phyloP scores from a whole-genome alignment of 2,329 filamentous ascomycete species.

The Botrytis pseudocinerea region DNA sequence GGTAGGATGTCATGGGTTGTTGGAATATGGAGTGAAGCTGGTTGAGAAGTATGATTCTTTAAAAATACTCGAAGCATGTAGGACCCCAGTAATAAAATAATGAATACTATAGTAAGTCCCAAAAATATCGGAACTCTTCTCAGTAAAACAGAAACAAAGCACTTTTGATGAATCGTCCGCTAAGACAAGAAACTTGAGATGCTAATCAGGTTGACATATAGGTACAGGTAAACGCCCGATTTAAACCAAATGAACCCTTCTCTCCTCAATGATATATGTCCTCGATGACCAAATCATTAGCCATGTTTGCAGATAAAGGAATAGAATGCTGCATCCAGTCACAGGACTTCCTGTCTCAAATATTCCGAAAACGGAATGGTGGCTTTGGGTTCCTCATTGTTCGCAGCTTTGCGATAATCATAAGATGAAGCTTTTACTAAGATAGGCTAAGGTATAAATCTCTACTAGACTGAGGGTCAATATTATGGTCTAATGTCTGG shows the following conservation, averaged over 20 bases:
- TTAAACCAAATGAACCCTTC: background rate
- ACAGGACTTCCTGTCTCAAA: background rate
- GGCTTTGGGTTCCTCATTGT: slow-evolving; percentile 2
- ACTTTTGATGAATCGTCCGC: too few species aligned
- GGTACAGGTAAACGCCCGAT: background rate
- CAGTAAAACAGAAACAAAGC: background rate
- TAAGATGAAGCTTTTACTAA: background rate
- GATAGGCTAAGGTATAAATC: accelerated
- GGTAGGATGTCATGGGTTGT: background rate
- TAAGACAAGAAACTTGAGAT: background rate
- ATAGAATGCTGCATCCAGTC: slow-evolving; percentile 5
- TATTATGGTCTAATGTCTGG: background rate
- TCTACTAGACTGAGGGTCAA: background rate
- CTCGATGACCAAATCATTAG: too few species aligned
- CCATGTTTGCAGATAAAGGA: slow-evolving; percentile 11
- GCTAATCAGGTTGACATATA: background rate
- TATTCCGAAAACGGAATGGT: slow-evolving; percentile 8
- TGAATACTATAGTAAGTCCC: too few species aligned
- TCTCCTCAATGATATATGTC: background rate
- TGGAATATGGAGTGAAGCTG: background rate
- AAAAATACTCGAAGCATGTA: background rate
- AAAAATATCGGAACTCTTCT: background rate
- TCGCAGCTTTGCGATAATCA: slow-evolving; percentile 3
- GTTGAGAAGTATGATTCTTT: background rate
- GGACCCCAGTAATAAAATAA: background rate